Evolutionary conservation across 495 filamentous ascomycete genomes (phyloP).

Genomic region (Penicillium coprophilum): DNA sequence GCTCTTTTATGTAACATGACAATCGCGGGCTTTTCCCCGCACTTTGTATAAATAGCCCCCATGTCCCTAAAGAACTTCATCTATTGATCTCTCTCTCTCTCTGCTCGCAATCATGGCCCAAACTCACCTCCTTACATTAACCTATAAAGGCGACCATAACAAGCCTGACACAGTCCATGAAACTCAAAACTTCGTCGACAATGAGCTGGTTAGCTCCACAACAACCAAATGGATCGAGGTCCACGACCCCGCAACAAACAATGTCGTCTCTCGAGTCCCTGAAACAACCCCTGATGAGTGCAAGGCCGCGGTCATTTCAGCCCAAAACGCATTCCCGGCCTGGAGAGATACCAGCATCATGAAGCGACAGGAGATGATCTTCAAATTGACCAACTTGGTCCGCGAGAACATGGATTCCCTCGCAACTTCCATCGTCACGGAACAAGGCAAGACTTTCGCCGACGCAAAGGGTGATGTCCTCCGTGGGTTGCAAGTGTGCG

Average conservation of each 20-base stretch:
- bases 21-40: neutral
- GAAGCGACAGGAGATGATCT: constrained; percentile 91
- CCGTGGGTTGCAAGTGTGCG: constrained; percentile 91
- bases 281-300: constrained; percentile 91
- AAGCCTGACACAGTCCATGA: constrained; percentile 1
- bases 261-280: constrained; percentile 92
- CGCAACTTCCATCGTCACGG: constrained; percentile 90
- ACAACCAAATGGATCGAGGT: constrained; percentile 86
- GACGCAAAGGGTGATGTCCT: constrained; percentile 95
- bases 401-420: constrained; percentile 92
- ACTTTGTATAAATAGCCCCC: constrained; percentile 1
- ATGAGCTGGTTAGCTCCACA: constrained; percentile 77
- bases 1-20: neutral
- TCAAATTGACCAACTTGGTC: constrained; percentile 88
- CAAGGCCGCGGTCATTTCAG: constrained; percentile 79
- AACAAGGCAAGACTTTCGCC: constrained; percentile 97
- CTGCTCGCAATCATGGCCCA: neutral
- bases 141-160: constrained; percentile 1
- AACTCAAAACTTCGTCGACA: constrained; percentile 77
- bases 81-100: neutral
- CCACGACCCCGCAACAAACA: constrained; percentile 94
- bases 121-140: neutral
- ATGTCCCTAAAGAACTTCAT: neutral
- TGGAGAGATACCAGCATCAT: constrained; percentile 89
- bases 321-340: constrained; percentile 81